A percentile compares a stretch with the other conserved stretches of the same genome.
Evolutionary conservation across 1,139 yeast species (phyloP).

Genomic region (Hyphopichia burtonii): DNA sequence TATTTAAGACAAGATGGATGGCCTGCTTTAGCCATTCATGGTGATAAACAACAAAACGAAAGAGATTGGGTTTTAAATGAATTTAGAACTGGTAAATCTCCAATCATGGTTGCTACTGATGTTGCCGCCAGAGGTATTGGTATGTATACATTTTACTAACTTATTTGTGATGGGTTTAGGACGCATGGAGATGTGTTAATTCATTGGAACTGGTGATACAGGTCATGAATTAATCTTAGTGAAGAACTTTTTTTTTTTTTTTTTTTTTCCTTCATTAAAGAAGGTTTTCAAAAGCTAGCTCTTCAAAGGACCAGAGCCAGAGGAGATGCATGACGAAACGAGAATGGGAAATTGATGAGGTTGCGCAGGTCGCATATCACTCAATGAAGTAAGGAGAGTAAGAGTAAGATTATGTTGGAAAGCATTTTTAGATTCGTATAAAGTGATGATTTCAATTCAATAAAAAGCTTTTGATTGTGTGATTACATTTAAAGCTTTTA

Average conservation of each 20-base stretch:
- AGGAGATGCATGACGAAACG: slow-evolving; percentile 2
- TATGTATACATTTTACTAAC: slow-evolving; percentile 55
- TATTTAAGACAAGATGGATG: slow-evolving; percentile 95
- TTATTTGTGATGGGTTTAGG: slow-evolving; percentile 4
- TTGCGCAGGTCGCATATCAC: slow-evolving; percentile 4
- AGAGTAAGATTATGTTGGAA: slow-evolving; percentile 3
- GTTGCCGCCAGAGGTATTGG: slow-evolving; percentile 99
- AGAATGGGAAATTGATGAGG: neutral
- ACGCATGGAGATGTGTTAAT: neutral
- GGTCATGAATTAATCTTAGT: neutral
- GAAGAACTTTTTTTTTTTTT: slow-evolving; percentile 3
- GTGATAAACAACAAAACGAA: slow-evolving; percentile 96
- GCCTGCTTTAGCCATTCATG: slow-evolving; percentile 99
- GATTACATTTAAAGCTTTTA: too few species aligned
- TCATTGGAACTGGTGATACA: neutral
- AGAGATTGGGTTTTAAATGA: slow-evolving; percentile 98
- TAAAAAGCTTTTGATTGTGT: too few species aligned
- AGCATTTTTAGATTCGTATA: slow-evolving; percentile 2
- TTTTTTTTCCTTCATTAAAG: slow-evolving; percentile 1
- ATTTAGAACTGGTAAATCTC: slow-evolving; percentile 88
- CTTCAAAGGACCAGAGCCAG: neutral
- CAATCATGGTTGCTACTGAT: slow-evolving; percentile 98
- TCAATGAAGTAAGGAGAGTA: slow-evolving; percentile 3
- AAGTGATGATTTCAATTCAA: neutral
- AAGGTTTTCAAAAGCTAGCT: neutral